phyloP scores from a whole-genome alignment of 306 rosid genomes.

The Quercus bicolor region DNA sequence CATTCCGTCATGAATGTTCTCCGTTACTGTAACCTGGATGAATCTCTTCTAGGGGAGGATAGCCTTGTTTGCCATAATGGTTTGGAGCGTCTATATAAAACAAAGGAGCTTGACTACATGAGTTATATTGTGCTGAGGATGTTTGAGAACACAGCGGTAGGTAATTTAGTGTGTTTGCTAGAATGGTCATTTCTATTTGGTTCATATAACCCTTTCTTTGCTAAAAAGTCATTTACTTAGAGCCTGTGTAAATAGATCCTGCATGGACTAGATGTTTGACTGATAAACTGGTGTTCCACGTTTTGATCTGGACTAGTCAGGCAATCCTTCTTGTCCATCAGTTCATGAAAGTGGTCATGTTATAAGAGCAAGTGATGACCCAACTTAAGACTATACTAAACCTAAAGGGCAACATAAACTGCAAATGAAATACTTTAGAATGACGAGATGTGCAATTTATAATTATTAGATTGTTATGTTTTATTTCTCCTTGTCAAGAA shows the following conservation, averaged over 20 bases:
- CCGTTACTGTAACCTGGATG: constrained; percentile 95
- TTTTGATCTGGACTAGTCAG: background rate
- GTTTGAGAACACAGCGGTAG: constrained; percentile 92
- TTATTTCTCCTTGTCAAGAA: background rate
- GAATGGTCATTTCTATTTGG: constrained; percentile 2
- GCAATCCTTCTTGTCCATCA: background rate
- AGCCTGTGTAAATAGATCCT: background rate
- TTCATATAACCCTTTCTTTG: background rate
- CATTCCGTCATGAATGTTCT: constrained; percentile 97
- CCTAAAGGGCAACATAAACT: background rate
- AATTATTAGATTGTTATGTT: background rate
- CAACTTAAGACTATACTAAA: background rate
- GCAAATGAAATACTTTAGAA: background rate
- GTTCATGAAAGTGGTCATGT: background rate
- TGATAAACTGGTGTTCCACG: background rate
- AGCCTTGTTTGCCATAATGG: constrained; percentile 61
- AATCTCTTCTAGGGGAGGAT: constrained; percentile 88
- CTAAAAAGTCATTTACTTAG: background rate
- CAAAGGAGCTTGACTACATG: constrained; percentile 96
- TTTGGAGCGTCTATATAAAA: constrained; percentile 66
- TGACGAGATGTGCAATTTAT: background rate
- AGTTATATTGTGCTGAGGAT: constrained; percentile 84
- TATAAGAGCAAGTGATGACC: background rate
- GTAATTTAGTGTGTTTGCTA: constrained; percentile 22
- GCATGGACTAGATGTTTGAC: background rate